Evolutionary conservation across 2,329 filamentous ascomycete genomes (phyloP).

Genomic region (Stagonosporopsis vannaccii): DNA sequence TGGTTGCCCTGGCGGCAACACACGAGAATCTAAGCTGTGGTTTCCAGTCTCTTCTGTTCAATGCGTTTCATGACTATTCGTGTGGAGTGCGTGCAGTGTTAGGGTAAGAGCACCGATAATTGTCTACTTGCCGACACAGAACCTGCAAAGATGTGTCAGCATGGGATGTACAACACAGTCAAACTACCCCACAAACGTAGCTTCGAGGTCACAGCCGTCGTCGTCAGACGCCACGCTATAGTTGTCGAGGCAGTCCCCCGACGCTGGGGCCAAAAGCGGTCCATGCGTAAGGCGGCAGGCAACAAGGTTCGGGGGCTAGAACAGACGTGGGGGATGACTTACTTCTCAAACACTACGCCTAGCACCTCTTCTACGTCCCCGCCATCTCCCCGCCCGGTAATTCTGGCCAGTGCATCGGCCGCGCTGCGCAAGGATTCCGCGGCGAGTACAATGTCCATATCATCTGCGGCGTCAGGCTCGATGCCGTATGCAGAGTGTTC

Average conservation of each 20-base stretch:
- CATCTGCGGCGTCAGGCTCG: conserved; percentile 1
- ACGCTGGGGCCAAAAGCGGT: conserved; percentile 9
- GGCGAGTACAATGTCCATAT: conserved; percentile 82
- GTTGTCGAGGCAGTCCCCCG: conserved; percentile 12
- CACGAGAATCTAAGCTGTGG: background rate
- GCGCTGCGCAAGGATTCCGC: conserved; percentile 81
- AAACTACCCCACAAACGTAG: background rate
- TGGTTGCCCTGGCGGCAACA: background rate
- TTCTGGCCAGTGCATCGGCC: conserved; percentile 65
- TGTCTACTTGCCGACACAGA: conserved; percentile 31
- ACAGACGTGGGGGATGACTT: conserved; percentile 49
- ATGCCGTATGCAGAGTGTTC: conserved; percentile 13
- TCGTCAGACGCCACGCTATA: conserved; percentile 35
- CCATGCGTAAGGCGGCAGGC: conserved; percentile 7
- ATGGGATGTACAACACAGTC: background rate
- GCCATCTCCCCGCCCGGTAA: conserved; percentile 83
- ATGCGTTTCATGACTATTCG: background rate
- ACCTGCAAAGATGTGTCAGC: conserved; percentile 18
- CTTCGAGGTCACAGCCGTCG: background rate
- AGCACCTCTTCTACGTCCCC: conserved; percentile 95
- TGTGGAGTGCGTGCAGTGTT: background rate
- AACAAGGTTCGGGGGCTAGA: background rate
- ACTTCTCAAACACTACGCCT: conserved; percentile 98
- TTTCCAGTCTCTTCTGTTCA: background rate
- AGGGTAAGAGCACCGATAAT: background rate